A percentile compares a stretch with the other conserved stretches of the same genome.
Conservation (phyloP, 805 yeast species). For the Brettanomyces custersianus region DNA sequence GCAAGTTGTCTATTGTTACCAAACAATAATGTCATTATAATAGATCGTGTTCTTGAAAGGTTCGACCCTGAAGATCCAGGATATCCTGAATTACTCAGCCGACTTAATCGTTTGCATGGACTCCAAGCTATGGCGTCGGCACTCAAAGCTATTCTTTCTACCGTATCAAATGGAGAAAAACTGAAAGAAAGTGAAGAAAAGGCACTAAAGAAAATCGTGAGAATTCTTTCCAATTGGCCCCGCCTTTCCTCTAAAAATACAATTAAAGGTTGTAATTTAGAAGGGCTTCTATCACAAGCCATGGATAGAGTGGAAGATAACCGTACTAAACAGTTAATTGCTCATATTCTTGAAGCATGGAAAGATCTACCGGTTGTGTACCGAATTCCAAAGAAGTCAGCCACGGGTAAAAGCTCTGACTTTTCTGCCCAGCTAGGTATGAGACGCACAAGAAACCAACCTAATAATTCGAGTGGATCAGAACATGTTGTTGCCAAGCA, state of each 20-base stretch:
- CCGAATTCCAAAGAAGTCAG: constrained; percentile 61
- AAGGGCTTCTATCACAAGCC: constrained; percentile 44
- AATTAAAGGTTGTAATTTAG: constrained; percentile 66
- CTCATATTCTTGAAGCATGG: constrained; percentile 57
- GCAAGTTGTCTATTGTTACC: constrained; percentile 73
- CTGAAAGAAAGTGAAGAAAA: constrained; percentile 26
- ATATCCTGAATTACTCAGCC: constrained; percentile 36
- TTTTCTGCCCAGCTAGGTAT: constrained; percentile 13
- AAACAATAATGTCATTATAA: constrained; percentile 57
- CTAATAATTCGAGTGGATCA: neutral
- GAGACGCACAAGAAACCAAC: constrained; percentile 13
- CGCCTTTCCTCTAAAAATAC: constrained; percentile 62
- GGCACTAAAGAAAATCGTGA: constrained; percentile 40
- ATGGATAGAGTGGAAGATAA: constrained; percentile 14
- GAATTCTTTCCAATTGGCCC: constrained; percentile 57
- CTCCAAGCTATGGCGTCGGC: constrained; percentile 66
- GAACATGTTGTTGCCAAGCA: neutral
- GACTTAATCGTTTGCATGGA: constrained; percentile 76
- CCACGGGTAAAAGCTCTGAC: constrained; percentile 12
- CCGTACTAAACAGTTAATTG: constrained; percentile 29
- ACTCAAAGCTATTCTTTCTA: constrained; percentile 29
- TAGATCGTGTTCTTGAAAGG: constrained; percentile 59
- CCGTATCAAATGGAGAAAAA: constrained; percentile 1
- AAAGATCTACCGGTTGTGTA: constrained; percentile 68
- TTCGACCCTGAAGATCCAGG: constrained; percentile 29